Evolutionary conservation across 2,329 filamentous ascomycete genomes (phyloP), one percentile per base, ranked within the genome.

Genomic region (Penicillium sp.): DNA sequence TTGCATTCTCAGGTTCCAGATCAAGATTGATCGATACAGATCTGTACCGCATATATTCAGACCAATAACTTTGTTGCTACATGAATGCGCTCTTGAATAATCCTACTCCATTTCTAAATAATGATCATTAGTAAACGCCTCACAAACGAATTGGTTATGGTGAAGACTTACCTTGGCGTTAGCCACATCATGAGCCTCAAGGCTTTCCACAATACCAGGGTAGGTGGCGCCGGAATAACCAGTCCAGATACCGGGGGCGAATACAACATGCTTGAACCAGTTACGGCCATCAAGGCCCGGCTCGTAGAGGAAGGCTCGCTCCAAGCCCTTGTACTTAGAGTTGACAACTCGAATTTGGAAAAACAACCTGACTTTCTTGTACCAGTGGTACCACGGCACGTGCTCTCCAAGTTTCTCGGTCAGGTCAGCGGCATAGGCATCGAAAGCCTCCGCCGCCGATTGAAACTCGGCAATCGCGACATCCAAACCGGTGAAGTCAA

Each of bases 241-340:
- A 0, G 91, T 96, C 91, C 92, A 96, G 46, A 93, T 72, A 0
- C 92, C 92, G 0, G 92, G 92, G 1, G 92, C 92, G 74, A 95
- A 97, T 1, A 97, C 89, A 2, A 96, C 88, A 67, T 97, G 93
- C 77, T 97, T 97, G 78, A 93, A 97, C 92, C 92, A 97, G 23
- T 79, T 78, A 56, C 93, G 80, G 1, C 85, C 85, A 70, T 96
- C 92, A 20, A 97, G 75, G 0, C 93, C 93, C 3, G 82, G 79
- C 4, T 84, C 75, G 66, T 90, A 88, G 59, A 97, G 66, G 73
- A 97, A 96, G 49, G 86, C 80, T 15, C 92, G 81, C 73, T 97
- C 93, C 0, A 97, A 76, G 8, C 80, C 79, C 81, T 96, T 96
- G 79, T 96, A 96, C 70, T 89, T 89, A 29, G 79, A 80, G 73